phyloP scores from a whole-genome alignment of 2,329 filamentous ascomycete species.

The Fusarium caatingaense region DNA sequence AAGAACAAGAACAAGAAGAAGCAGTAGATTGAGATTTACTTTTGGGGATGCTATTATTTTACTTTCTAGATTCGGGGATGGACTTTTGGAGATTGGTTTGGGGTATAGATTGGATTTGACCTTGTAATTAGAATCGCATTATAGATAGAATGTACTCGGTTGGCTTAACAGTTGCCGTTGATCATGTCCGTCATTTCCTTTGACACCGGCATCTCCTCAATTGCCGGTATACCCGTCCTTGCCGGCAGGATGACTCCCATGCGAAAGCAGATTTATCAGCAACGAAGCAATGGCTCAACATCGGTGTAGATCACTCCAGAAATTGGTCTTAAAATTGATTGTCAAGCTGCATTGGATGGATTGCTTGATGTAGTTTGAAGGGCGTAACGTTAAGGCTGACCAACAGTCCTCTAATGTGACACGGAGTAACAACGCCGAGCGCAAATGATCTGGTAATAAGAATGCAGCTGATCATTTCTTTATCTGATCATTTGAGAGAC shows the following conservation, averaged over 20 bases:
- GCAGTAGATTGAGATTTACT: neutral
- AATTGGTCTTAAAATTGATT: rapidly evolving
- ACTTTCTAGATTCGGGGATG: slow-evolving; percentile 6
- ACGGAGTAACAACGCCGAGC: neutral
- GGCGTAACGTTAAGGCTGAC: neutral
- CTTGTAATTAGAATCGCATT: slow-evolving; percentile 12
- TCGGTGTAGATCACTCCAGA: neutral
- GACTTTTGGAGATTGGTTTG: neutral
- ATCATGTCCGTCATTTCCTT: neutral
- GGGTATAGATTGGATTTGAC: slow-evolving; percentile 17
- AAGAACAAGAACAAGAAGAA: slow-evolving; percentile 49
- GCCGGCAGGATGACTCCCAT: neutral
- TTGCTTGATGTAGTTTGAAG: neutral
- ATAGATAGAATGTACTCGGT: neutral
- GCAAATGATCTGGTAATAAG: neutral
- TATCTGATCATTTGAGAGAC: neutral
- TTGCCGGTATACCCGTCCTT: slow-evolving; percentile 15
- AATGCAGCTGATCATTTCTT: neutral
- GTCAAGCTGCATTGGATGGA: neutral
- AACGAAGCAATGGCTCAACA: rapidly evolving
- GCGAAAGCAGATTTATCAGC: neutral
- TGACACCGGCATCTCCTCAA: neutral
- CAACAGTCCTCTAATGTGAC: neutral
- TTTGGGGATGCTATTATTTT: neutral
- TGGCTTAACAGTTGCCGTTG: neutral